Base-by-base conservation (phyloP, 2,329 filamentous ascomycete species). In the Clarireedia paspali region DNA sequence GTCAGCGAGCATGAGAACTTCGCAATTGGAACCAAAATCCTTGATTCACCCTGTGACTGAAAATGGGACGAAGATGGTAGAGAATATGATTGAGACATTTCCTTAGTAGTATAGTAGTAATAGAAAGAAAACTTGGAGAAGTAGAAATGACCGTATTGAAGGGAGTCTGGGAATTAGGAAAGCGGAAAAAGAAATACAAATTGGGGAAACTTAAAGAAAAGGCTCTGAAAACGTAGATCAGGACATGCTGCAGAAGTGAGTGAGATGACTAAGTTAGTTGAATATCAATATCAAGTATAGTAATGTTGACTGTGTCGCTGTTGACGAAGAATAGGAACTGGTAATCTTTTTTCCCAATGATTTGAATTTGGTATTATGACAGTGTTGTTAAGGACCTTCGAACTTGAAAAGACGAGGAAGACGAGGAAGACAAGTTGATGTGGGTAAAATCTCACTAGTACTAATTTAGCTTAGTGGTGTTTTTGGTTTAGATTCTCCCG, bases 1-100 rank as follows among this genome's bases (percentile, higher is more conserved):
- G 58, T 61, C 36, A 61, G 62, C 46, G 62, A 63, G 50, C 65
- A 61, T 55, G 68, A 70, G 53, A 68, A 69, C 47, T 68, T 69
- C 14, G 56, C 55, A 24, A 70, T 57, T n/a, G 65, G 61, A 47
- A 68, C 45, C 9, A 60, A 56, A 23, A 59, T 55, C 53, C 57
- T 62, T 10, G 50, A 48, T 10, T 59, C 62, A 46, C 60, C 53
- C 50, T 59, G 57, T 44, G 17, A 23, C 47, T 60, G 62, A 39
- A 17, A 50, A 26, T 38, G 20, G 12, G 7, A 47, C 6, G 39
- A 55, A 23, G 47, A 38, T 17, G 40, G n/a, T 47, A 62, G 63
- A 52, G 42, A 20, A 23, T 39, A 45, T 17, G 40, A 12, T 47
- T 63, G 63, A 52, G 62, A 64, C 61, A 65, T 64, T 38, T 45